A percentile compares a stretch with the other conserved stretches of the same genome.
Conservation (phyloP, 768 basidiomycete genomes). For the Agaricus blazei region DNA sequence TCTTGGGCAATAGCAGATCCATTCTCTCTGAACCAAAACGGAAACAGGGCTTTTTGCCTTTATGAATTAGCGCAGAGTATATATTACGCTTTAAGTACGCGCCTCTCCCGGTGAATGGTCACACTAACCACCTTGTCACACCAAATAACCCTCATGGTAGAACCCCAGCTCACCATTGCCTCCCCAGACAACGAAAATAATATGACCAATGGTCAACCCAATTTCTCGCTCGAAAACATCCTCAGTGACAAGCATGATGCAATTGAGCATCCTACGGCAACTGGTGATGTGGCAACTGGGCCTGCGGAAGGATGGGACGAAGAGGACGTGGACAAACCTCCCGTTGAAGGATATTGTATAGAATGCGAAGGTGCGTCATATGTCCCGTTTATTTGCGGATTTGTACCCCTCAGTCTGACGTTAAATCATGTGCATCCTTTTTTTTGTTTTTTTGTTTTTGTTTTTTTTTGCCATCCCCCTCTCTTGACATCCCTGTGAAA, state of each 20-base stretch:
- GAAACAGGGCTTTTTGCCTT: too few relatives aligned
- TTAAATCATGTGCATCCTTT: neutral
- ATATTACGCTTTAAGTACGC: too few relatives aligned
- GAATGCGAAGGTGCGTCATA: constrained; percentile 79
- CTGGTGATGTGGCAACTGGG: constrained; percentile 20
- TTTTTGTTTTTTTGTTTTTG: neutral
- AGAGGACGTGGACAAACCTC: constrained; percentile 42
- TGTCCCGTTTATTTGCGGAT: neutral
- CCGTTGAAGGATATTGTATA: constrained; percentile 65
- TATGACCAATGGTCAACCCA: constrained; percentile 12
- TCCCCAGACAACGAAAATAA: constrained; percentile 8
- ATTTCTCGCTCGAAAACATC: constrained; percentile 68
- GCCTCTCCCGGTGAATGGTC: too few relatives aligned
- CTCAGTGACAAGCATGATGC: constrained; percentile 58
- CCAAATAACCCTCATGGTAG: constrained; percentile 14
- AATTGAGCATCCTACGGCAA: constrained; percentile 45
- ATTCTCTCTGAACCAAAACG: too few relatives aligned
- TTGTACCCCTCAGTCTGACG: neutral
- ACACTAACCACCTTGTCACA: neutral
- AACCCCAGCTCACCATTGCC: constrained; percentile 13
- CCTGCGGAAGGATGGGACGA: constrained; percentile 63
- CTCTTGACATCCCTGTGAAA: neutral
- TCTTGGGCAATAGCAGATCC: too few relatives aligned
- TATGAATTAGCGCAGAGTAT: too few relatives aligned
- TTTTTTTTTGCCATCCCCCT: too few relatives aligned